Base-by-base conservation (phyloP, 2,329 filamentous ascomycete species). In the Helotiales sp. region DNA sequence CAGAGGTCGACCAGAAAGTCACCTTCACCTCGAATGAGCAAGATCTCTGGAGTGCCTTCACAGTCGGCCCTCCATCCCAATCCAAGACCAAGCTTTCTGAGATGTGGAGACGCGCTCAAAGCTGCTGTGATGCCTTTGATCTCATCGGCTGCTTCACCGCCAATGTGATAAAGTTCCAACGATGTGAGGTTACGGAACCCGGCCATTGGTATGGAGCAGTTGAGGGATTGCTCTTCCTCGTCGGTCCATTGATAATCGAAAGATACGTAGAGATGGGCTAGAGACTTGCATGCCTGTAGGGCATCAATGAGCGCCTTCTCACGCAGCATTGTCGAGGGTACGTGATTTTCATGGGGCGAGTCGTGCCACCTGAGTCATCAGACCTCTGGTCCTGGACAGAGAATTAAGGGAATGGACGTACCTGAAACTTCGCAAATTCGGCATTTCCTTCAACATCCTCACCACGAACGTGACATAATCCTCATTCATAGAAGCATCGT, bases 291-390 rank as follows among this genome's bases (percentile, higher is more conserved):
- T 5, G 40, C 3, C 40, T 20, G n/a, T 3, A 45, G 40, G 28
- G 28, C 34, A 3, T 15, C 26, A 20, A 69, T 45, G 43, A 68
- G 54, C 10, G 43, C 30, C 1, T 24, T n/a, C 15, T 70, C 32
- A 15, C 55, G 55, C 6, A 71, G 30, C 17, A 69, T 63, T 11
- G 63, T 52, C 13, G 62, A 60, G 5, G 62, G 45, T n/a, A 45
- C 57, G 2, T n/a, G n/a, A 22, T 60, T 8, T 11, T 63, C 45
- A 37, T 55, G 55, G 11, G 34, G 30, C 4, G 11, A 13, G 49
- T 61, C 60, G 20, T 37, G n/a, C 54, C 55, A 67, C 6, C 61
- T 67, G 15, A 8, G 13, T 32, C 20, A 34, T 43, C 63, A 17
- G 37, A 20, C 11, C 11, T 43, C 2, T 43, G 5, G 10, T 43